phyloP scores from a whole-genome alignment of 371 early-diverging fungal species.

The Rhizopus delemar region DNA sequence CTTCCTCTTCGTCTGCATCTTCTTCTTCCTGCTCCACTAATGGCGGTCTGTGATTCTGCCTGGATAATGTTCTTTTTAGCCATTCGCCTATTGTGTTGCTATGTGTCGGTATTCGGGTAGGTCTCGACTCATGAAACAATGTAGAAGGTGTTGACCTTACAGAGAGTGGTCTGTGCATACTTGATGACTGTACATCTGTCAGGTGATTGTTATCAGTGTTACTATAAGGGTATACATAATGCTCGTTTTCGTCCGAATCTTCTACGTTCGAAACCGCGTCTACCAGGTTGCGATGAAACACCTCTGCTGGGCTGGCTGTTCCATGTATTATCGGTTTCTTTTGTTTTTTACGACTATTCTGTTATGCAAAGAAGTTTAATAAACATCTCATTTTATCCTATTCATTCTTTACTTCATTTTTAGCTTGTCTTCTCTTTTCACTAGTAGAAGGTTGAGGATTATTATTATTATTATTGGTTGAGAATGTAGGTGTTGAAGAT shows the following conservation, averaged over 20 bases:
- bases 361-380: not conserved
- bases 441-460: slow-evolving; percentile 3
- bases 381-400: too few species aligned
- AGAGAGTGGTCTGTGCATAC: slow-evolving; percentile 26
- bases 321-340: slow-evolving; percentile 26
- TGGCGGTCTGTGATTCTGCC: not conserved
- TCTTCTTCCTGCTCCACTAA: slow-evolving; percentile 3
- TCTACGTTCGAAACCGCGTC: slow-evolving; percentile 54
- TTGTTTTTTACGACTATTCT: slow-evolving; percentile 21
- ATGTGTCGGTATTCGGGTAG: slow-evolving; percentile 1
- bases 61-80: slow-evolving; percentile 8
- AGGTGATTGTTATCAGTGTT: slow-evolving; percentile 16
- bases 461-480: not conserved
- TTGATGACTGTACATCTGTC: slow-evolving; percentile 6
- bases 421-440: slow-evolving; percentile 15
- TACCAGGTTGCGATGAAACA: slow-evolving; percentile 51
- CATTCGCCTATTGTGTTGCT: slow-evolving; percentile 16
- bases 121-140: slow-evolving; percentile 8
- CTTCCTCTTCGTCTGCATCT: slow-evolving; percentile 19
- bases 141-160: slow-evolving; percentile 20
- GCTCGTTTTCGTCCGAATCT: slow-evolving; percentile 55
- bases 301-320: slow-evolving; percentile 47
- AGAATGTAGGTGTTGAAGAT: slow-evolving; percentile 28
- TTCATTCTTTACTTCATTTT: slow-evolving; percentile 19
- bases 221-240: slow-evolving; percentile 49